Conservation (phyloP, 345 rosid species). For the Corymbia maculata region DNA sequence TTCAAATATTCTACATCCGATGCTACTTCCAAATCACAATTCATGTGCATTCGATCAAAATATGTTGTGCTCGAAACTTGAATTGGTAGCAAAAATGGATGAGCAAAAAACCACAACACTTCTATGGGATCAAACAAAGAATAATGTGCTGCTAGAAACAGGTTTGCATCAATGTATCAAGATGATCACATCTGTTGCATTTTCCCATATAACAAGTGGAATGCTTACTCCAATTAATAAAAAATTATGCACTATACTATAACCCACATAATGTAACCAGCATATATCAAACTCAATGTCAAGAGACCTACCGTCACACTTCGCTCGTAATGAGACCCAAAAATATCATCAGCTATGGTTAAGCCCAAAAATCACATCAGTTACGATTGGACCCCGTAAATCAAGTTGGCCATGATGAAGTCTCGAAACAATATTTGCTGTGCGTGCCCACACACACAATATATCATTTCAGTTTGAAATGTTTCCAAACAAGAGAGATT, state of each 20-base stretch:
- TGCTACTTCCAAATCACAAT: fast-evolving
- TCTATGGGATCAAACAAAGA: background rate
- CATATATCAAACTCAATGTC: too few species aligned
- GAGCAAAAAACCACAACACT: background rate
- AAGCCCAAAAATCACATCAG: background rate
- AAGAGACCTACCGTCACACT: background rate
- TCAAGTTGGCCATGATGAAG: too few species aligned
- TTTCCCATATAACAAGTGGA: background rate
- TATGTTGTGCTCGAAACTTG: fast-evolving
- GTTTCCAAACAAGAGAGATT: background rate
- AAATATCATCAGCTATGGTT: background rate
- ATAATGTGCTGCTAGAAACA: background rate
- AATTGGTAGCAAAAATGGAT: background rate
- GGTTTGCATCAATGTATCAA: background rate
- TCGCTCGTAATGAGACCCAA: background rate
- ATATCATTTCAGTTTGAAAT: background rate
- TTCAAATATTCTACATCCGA: too few species aligned
- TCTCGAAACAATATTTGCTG: background rate
- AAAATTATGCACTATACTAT: too few species aligned
- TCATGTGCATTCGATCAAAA: too few species aligned
- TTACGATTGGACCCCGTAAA: background rate
- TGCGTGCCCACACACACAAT: background rate
- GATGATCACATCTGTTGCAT: background rate
- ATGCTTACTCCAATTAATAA: too few species aligned
- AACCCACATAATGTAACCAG: too few species aligned